Evolutionary conservation across 2,329 filamentous ascomycete species (phyloP).

Genomic region (Pseudocercospora macadamiae): DNA sequence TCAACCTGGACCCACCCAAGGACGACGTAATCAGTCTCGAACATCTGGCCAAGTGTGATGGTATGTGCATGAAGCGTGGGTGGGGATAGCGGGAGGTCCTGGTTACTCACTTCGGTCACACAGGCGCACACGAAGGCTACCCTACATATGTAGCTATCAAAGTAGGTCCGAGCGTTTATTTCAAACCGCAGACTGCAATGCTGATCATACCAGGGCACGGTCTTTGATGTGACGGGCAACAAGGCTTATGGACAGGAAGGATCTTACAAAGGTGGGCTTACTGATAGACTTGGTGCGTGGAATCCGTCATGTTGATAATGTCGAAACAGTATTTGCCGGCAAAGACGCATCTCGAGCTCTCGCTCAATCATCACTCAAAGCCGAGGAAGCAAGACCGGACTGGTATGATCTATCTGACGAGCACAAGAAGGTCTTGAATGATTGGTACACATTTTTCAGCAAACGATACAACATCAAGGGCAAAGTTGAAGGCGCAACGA

Average conservation of each 20-base stretch:
- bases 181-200: not conserved
- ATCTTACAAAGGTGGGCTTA: slow-evolving; percentile 82
- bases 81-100: not conserved
- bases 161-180: slow-evolving; percentile 33
- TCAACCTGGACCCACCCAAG: slow-evolving; percentile 80
- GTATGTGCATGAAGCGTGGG: slow-evolving; percentile 56
- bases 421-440: slow-evolving; percentile 80
- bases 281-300: not conserved
- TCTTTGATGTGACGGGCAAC: slow-evolving; percentile 94
- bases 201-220: slow-evolving; percentile 66
- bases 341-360: slow-evolving; percentile 95
- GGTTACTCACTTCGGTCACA: not conserved
- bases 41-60: slow-evolving; percentile 78
- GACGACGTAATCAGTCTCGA: slow-evolving; percentile 81
- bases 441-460: slow-evolving; percentile 95
- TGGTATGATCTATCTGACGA: slow-evolving; percentile 84
- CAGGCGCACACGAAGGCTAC: slow-evolving; percentile 66
- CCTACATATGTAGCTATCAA: slow-evolving; percentile 65
- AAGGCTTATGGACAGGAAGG: slow-evolving; percentile 80
- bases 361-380: slow-evolving; percentile 81
- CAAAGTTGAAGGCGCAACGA: slow-evolving; percentile 41
- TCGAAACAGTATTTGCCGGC: slow-evolving; percentile 80
- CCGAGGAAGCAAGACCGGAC: slow-evolving; percentile 78
- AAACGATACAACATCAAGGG: slow-evolving; percentile 95
- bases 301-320: not conserved